Base-by-base conservation (phyloP, 2,329 filamentous ascomycete genomes). In the Colletotrichum sp. region DNA sequence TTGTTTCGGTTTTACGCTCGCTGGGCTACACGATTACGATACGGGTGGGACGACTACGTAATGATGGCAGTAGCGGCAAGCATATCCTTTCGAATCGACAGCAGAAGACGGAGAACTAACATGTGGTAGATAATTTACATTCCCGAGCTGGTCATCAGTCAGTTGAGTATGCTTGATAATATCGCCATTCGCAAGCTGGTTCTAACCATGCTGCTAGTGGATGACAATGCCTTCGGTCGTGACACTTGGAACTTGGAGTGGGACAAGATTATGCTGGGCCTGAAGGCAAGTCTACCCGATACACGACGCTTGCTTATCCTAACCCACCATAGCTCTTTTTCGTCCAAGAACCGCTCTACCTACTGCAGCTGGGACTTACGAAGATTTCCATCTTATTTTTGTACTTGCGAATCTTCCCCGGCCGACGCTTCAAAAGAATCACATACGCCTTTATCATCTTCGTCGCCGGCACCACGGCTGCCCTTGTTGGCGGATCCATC, bases 381-480 rank as follows among this genome's bases (percentile, higher is more conserved):
- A 71, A 71, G n/a, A 52, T 71, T 3, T 71, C 68, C 2, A 65
- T 71, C 9, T 12, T 71, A 3, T 65, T 71, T 21, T 36, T 71
- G 26, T 71, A 71, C n/a, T 44, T 71, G 13, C 59, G 68, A 13
- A 71, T 71, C n/a, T 71, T 71, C 15, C 68, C 68, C 13, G 59
- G 68, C 3, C 28, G 21, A 21, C 26, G 24, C 8, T 71, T 71
- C 39, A 64, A 52, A 8, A 64, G 32, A 8, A 64, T 64, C 15
- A 65, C 59, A 2, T 71, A 71, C 28, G 36, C 59, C n/a, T 64
- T 71, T 15, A 71, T 71, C 36, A 21, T 21, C 26, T 65, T 71
- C 3, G 39, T 71, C 18, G 68, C 59, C 6, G n/a, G 26, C 21
- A 34, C 44, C 10, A 64, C 59, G 6, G 10, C 24, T 4, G 12